These are phyloP conservation scores for Pulveroboletus sp. DNA, from an alignment of 768 basidiomycete species.

Conservation along the genomic window DNA sequence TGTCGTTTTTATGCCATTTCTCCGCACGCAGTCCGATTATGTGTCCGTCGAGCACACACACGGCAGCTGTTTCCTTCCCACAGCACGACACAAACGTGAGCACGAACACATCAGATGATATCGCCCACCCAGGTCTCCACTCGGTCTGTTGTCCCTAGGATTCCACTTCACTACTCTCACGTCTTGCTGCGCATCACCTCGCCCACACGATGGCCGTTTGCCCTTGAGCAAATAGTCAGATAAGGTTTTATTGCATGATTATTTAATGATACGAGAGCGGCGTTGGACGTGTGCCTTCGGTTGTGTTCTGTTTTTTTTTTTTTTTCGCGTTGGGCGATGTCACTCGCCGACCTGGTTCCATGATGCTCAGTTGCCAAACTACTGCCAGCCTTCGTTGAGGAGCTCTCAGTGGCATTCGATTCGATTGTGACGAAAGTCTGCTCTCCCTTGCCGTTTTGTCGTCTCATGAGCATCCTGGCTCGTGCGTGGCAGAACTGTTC, in stretches of 20 bases:
- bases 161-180: slow-evolving; percentile 15
- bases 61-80: slow-evolving; percentile 8
- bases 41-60: not conserved
- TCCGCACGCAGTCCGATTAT: not conserved
- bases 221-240: slow-evolving; percentile 10
- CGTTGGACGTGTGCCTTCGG: slow-evolving; percentile 15
- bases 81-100: slow-evolving; percentile 5
- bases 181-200: slow-evolving; percentile 9
- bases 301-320: slow-evolving; percentile 5
- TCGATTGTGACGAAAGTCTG: slow-evolving; percentile 1
- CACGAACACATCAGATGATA: not conserved
- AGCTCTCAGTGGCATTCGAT: not conserved
- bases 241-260: slow-evolving; percentile 19
- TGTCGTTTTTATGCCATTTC: not conserved
- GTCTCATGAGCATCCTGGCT: not conserved
- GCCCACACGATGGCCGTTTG: slow-evolving; percentile 16
- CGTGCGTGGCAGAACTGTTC: not conserved
- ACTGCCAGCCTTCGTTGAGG: not conserved
- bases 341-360: not conserved
- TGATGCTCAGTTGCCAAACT: slow-evolving; percentile 11
- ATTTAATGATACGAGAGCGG: slow-evolving; percentile 13
- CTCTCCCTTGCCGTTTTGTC: not conserved
- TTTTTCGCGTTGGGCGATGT: not conserved
- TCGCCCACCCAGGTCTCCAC: not conserved
- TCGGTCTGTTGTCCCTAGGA: not conserved